Evolutionary conservation across 768 basidiomycete species (phyloP), one percentile per base, ranked within the genome.

Genomic region (Neoboletus brunneissimus): DNA sequence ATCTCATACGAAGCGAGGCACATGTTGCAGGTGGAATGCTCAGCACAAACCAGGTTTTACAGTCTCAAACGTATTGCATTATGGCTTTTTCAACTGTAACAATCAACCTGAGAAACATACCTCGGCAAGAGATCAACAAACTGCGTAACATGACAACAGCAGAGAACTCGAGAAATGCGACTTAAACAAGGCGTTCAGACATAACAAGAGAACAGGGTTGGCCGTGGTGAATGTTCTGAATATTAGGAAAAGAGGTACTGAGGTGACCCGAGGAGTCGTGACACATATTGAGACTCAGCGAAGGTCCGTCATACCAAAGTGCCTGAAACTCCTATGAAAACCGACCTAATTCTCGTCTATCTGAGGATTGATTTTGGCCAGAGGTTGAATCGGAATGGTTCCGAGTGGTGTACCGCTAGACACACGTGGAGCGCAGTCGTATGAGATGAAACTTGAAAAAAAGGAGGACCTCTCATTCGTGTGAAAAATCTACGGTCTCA

Each of bases 21-120:
- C 53, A 16, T 22, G 32, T 42, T 34, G 41, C 25, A 51, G 42
- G 42, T 38, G 40, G 53, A 29, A 41, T 50, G 53, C 55, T 64
- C 31, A 37, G 52, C 40, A 58, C 25, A 53, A 66, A 40, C 40
- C 16, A 55, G 43, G 48, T 51, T 64, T 64, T 55, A 54, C 51
- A 49, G 47, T 67, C 65, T 58, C 65, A 65, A 67, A 56, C 27
- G 60, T 45, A 20, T 53, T 64, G 65, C 65, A 66, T 67, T 65
- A 67, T 64, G 65, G 48, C 65, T 62, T 38, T 55, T 51, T 56
- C 62, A 32, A 64, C 65, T 52, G 59, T 32, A 20, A 22, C 29
- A 35, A 38, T 85, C 31, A 31, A 31, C 31, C 29, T 9, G 27
- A 29, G 29, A 29, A 31, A 67, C 65, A 51, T 54, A 64, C 65